Evolutionary conservation across 2,329 filamentous ascomycete species (phyloP).

Genomic region (Paecilomyces sp.): DNA sequence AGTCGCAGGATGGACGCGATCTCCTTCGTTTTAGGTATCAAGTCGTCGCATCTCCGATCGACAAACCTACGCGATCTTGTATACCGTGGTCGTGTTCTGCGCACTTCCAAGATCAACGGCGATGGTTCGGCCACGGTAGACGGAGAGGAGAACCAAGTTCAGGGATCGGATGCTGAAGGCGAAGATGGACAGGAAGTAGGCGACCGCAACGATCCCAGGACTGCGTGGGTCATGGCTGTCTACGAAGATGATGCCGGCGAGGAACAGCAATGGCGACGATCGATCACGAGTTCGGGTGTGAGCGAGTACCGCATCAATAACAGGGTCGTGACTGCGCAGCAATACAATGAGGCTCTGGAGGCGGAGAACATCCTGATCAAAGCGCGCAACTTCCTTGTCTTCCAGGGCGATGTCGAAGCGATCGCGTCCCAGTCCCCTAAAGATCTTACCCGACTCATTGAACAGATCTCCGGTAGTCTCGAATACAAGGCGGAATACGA

Average conservation of each 20-base stretch:
- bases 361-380: slow-evolving; percentile 96
- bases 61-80: slow-evolving; percentile 89
- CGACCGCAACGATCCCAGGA: slow-evolving; percentile 70
- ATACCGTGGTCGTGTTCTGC: slow-evolving; percentile 88
- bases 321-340: slow-evolving; percentile 73
- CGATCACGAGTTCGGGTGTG: slow-evolving; percentile 77
- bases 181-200: slow-evolving; percentile 53
- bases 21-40: slow-evolving; percentile 96
- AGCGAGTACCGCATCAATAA: slow-evolving; percentile 98
- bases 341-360: slow-evolving; percentile 91
- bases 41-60: slow-evolving; percentile 95
- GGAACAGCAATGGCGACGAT: slow-evolving; percentile 91
- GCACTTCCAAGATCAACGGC: slow-evolving; percentile 86
- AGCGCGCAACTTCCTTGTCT: slow-evolving; percentile 94
- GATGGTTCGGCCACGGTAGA: slow-evolving; percentile 63
- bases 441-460: slow-evolving; percentile 86
- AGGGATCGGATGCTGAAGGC: slow-evolving; percentile 53
- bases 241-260: slow-evolving; percentile 96
- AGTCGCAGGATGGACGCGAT: slow-evolving; percentile 86
- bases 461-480: slow-evolving; percentile 93
- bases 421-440: slow-evolving; percentile 93
- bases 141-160: slow-evolving; percentile 55
- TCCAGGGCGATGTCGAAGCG: slow-evolving; percentile 95
- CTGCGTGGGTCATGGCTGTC: slow-evolving; percentile 98
- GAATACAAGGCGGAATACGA: slow-evolving; percentile 96